Evolutionary conservation across 768 basidiomycete genomes (phyloP).

Genomic region (Kwoniella botswanensis): DNA sequence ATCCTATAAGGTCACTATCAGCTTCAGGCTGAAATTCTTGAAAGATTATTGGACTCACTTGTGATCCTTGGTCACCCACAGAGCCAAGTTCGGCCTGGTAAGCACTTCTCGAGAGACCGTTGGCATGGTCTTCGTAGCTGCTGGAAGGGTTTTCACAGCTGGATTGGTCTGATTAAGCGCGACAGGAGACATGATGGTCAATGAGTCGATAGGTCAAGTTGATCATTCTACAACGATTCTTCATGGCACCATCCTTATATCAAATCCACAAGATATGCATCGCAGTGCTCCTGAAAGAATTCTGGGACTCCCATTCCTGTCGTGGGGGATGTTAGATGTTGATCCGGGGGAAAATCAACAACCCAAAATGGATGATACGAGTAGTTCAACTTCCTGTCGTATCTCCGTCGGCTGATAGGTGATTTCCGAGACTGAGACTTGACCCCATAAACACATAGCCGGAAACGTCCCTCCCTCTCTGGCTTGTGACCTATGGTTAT

Average conservation of each 20-base stretch:
- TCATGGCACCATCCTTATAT: not conserved
- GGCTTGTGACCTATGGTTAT: too few species aligned
- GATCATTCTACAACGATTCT: not conserved
- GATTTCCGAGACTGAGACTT: conserved; percentile 3
- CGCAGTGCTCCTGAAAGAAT: too few species aligned
- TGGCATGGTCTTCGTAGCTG: not conserved
- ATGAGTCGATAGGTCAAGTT: too few species aligned
- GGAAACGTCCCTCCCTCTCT: too few species aligned
- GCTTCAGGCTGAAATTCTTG: not conserved
- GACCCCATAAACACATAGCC: too few species aligned
- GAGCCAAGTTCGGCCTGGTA: conserved; percentile 37
- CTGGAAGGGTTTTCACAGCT: not conserved
- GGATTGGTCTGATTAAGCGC: conserved; percentile 3
- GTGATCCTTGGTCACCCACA: conserved; percentile 44
- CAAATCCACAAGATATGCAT: not conserved
- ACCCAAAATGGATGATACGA: not conserved
- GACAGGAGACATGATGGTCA: conserved; percentile 8
- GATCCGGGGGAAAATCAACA: too few species aligned
- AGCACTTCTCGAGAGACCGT: conserved; percentile 14
- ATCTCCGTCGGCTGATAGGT: conserved; percentile 11
- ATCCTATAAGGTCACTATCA: conserved; percentile 18
- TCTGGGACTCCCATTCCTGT: too few species aligned
- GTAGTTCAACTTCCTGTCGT: not conserved
- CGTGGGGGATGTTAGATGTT: too few species aligned
- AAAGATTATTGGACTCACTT: conserved; percentile 10